Evolutionary conservation across 768 basidiomycete genomes (phyloP).

Genomic region (Lentinula raphanica): DNA sequence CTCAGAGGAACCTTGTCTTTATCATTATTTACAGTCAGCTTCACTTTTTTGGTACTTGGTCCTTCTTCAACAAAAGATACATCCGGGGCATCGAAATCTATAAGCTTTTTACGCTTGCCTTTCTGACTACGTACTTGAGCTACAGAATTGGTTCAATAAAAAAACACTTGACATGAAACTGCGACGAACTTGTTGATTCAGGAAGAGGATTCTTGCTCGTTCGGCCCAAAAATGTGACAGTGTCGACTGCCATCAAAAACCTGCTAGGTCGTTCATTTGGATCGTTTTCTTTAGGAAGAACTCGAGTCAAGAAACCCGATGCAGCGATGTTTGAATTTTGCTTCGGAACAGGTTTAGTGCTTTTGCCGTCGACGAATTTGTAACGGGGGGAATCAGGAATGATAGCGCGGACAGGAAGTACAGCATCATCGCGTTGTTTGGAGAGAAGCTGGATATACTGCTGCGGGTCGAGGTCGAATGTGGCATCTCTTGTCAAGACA

Average conservation of each 20-base stretch:
- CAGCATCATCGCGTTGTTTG: background rate
- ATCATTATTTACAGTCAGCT: background rate
- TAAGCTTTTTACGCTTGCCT: background rate
- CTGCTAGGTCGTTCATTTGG: background rate
- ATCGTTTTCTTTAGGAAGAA: background rate
- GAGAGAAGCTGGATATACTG: background rate
- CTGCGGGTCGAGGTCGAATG: background rate
- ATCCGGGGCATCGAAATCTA: background rate
- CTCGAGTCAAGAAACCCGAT: constrained; percentile 3
- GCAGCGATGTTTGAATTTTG: background rate
- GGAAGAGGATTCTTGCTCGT: background rate
- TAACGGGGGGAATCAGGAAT: constrained; percentile 1
- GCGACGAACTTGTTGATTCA: background rate
- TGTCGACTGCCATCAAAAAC: background rate
- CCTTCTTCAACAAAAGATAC: background rate
- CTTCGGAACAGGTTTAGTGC: background rate
- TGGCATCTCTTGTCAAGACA: background rate
- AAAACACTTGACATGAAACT: background rate
- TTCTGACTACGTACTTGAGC: background rate
- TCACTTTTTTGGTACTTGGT: background rate
- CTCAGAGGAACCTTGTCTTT: background rate
- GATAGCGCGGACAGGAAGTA: constrained; percentile 1
- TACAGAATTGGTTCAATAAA: background rate
- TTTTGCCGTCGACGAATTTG: background rate
- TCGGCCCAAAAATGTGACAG: background rate